Percentiles rank a stretch among this genome's conserved stretches.
Evolutionary conservation across 169 alveolate genomes (phyloP).

Genomic region (Cryptosporidium ryanae): DNA sequence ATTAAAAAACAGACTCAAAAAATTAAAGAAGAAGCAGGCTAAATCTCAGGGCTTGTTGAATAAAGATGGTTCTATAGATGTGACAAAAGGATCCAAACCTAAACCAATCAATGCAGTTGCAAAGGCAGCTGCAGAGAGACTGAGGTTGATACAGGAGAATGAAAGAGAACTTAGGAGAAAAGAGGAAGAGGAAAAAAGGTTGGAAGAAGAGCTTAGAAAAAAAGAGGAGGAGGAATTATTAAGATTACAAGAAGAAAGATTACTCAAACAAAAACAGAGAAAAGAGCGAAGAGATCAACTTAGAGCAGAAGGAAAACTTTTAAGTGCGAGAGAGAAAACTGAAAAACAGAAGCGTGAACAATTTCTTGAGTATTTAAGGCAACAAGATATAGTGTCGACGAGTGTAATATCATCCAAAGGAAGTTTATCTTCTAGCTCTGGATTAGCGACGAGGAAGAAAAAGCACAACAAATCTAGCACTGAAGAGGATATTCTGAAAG

Average conservation of each 20-base stretch:
- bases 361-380: conserved; percentile 81
- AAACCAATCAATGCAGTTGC: conserved; percentile 76
- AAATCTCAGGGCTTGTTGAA: conserved; percentile 23
- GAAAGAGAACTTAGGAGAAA: conserved; percentile 75
- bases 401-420: conserved; percentile 4
- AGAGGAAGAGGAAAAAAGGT: conserved; percentile 82
- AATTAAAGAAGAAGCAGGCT: conserved; percentile 58
- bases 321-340: conserved; percentile 84
- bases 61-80: conserved; percentile 7
- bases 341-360: conserved; percentile 83
- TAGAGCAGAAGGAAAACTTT: conserved; percentile 86
- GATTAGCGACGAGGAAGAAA: conserved; percentile 34
- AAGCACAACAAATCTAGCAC: conserved; percentile 49
- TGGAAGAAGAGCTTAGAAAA: conserved; percentile 84
- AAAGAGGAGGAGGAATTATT: conserved; percentile 84
- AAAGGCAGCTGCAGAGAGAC: conserved; percentile 86
- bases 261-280: conserved; percentile 79
- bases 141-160: conserved; percentile 80
- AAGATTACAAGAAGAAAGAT: conserved; percentile 77
- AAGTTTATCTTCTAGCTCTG: conserved; percentile 12
- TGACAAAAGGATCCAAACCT: conserved; percentile 1
- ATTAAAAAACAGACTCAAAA: conserved; percentile 63
- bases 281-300: conserved; percentile 84
- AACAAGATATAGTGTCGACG: conserved; percentile 76
- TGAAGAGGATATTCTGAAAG: conserved; percentile 68